Conservation (phyloP, 805 yeast genomes). For the Brettanomyces bruxellensis region DNA sequence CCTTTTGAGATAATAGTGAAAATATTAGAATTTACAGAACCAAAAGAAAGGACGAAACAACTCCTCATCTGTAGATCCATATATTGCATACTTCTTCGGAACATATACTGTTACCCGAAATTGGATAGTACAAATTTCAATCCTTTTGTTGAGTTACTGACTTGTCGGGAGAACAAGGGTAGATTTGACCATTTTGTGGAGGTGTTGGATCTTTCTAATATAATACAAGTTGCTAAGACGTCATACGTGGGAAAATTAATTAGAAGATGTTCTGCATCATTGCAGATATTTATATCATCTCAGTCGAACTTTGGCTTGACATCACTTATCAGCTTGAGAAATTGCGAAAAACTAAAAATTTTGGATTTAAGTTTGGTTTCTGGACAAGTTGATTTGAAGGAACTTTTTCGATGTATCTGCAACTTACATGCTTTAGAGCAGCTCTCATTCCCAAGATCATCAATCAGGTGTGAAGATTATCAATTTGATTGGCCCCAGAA, state of each 20-base stretch:
- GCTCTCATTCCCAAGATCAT: conserved; percentile 81
- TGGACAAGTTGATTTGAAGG: conserved; percentile 78
- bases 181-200: conserved; percentile 51
- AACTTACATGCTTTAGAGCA: conserved; percentile 56
- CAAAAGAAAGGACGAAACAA: conserved; percentile 35
- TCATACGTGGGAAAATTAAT: conserved; percentile 79
- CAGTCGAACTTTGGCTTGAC: conserved; percentile 92
- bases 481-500: conserved; percentile 67
- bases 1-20: conserved; percentile 43
- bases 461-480: conserved; percentile 58
- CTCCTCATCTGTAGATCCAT: conserved; percentile 55
- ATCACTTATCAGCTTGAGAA: conserved; percentile 72
- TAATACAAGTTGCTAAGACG: conserved; percentile 86
- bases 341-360: conserved; percentile 54
- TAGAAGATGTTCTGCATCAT: conserved; percentile 59
- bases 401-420: conserved; percentile 66
- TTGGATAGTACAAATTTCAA: conserved; percentile 61
- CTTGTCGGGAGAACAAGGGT: conserved; percentile 33
- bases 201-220: conserved; percentile 63
- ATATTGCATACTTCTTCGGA: conserved; percentile 51
- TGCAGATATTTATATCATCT: conserved; percentile 76
- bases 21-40: conserved; percentile 26
- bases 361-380: conserved; percentile 81
- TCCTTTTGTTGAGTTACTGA: conserved; percentile 59
- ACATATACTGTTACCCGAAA: conserved; percentile 55